phyloP scores from a whole-genome alignment of 352 stramenopile species.

The Phytophthora citricola region DNA sequence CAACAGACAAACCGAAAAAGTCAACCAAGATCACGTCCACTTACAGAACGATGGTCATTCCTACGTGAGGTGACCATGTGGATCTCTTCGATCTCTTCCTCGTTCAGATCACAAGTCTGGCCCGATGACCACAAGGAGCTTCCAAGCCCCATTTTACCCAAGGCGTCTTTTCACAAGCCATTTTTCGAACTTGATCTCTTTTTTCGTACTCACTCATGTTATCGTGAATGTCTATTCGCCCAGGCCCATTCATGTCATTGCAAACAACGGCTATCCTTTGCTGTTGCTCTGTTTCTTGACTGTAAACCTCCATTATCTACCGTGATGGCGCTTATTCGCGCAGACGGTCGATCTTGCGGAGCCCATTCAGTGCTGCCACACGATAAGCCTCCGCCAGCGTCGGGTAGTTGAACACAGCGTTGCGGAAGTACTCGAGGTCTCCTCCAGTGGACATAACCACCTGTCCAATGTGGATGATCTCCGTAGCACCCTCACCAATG shows the following conservation, averaged over 20 bases:
- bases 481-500: conserved; percentile 87
- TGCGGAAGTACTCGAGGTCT: conserved; percentile 91
- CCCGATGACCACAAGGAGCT: conserved; percentile 23
- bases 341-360: conserved; percentile 74
- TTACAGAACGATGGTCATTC: conserved; percentile 2
- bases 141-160: conserved; percentile 27
- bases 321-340: conserved; percentile 26
- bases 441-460: conserved; percentile 87
- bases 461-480: conserved; percentile 92
- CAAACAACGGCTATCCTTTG: conserved; percentile 1
- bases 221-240: conserved; percentile 21
- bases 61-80: conserved; percentile 65
- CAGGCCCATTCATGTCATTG: conserved; percentile 12
- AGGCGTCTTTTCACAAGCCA: conserved; percentile 12
- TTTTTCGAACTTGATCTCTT: background rate
- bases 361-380: conserved; percentile 78
- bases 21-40: conserved; percentile 6
- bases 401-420: conserved; percentile 93
- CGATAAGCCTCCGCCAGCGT: conserved; percentile 90
- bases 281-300: background rate
- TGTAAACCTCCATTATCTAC: background rate
- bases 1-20: background rate
- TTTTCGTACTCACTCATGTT: conserved; percentile 18
- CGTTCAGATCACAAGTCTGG: conserved; percentile 49
- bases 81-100: conserved; percentile 68